A percentile compares a stretch with the other conserved stretches of the same genome.
Evolutionary conservation across 306 rosid genomes (phyloP).

Genomic region (Quercus aquifolioides): DNA sequence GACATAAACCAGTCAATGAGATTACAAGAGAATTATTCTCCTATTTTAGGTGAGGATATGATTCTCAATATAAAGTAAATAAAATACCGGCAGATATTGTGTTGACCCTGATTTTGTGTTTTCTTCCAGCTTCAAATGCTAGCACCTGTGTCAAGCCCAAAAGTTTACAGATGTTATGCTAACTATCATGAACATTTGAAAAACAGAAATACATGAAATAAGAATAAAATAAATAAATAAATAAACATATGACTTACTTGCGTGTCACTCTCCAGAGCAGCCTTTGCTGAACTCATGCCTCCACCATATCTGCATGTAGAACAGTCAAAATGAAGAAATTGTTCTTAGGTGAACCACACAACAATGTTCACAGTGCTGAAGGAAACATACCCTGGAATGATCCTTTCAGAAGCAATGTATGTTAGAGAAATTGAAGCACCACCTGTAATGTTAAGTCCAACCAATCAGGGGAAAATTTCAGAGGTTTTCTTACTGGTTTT

Average conservation of each 20-base stretch:
- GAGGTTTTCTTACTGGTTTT: no score
- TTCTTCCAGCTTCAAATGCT: conserved; percentile 98
- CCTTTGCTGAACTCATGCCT: conserved; percentile 99
- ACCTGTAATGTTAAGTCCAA: conserved; percentile 34
- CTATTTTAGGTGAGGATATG: background rate
- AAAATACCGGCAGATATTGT: conserved; percentile 81
- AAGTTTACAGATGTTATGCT: background rate
- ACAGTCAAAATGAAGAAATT: background rate
- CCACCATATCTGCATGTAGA: conserved; percentile 75
- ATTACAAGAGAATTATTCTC: background rate
- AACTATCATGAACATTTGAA: background rate
- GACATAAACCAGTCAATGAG: background rate
- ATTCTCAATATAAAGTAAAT: background rate
- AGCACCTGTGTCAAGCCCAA: conserved; percentile 55
- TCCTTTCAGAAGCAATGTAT: conserved; percentile 92
- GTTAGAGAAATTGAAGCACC: conserved; percentile 93
- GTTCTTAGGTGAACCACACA: background rate
- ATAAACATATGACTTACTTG: conserved; percentile 39
- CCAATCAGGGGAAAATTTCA: no score
- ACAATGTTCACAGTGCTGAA: background rate
- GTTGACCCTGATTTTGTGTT: conserved; percentile 76
- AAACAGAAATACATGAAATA: background rate
- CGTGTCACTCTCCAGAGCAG: conserved; percentile 96
- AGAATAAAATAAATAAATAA: background rate
- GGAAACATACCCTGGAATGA: conserved; percentile 59